Base-by-base conservation (phyloP, 2,329 filamentous ascomycete species). In the Chrysosporium keratinophilum region DNA sequence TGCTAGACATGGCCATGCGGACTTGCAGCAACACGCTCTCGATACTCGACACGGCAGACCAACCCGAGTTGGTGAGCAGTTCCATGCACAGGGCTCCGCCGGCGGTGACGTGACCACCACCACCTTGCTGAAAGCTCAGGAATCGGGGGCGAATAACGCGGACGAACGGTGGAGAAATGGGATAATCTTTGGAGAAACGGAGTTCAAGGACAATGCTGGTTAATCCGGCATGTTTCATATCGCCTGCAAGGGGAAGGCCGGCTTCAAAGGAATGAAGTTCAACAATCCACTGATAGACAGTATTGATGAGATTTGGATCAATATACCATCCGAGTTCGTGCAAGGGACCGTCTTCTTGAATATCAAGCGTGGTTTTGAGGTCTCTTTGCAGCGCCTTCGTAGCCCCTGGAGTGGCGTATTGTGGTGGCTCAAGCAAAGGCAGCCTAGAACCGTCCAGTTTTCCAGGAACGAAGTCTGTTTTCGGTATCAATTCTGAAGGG, bases 281-380 rank as follows among this genome's bases (percentile, higher is more conserved):
- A 5, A 94, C 82, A 55, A 95, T 88, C 89, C 89, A 95, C 63
- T 94, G 88, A 63, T 93, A 95, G 57, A 89, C 76, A 62, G 90
- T 94, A 19, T 73, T 78, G 37, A 90, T 73, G 48, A 80, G 78
- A 5, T 74, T 72, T 12, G 77, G 71, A 62, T 94, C 79, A 53
- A 95, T 82, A 63, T 88, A 88, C 88, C 89, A 95, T 14, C 90
- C 90, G 0, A 94, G 76, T 56, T 85, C 79, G 56, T 83, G 77
- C 1, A 80, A 65, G 0, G 81, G 77, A 0, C 77, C 80, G 10
- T 66, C 71, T 0, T 78, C 67, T 64, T 95, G 89, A 1, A 82
- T 68, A 55, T 79, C 78, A 34, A 86, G 70, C 0, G 90, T 72
- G 7, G 76, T 74, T 52, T 75, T 76, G 43, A 95, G 76, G 59